Percentiles rank a stretch among this genome's conserved stretches.
Evolutionary conservation across 2,329 filamentous ascomycete species (phyloP).

Genomic region (Penicillium glabrum): DNA sequence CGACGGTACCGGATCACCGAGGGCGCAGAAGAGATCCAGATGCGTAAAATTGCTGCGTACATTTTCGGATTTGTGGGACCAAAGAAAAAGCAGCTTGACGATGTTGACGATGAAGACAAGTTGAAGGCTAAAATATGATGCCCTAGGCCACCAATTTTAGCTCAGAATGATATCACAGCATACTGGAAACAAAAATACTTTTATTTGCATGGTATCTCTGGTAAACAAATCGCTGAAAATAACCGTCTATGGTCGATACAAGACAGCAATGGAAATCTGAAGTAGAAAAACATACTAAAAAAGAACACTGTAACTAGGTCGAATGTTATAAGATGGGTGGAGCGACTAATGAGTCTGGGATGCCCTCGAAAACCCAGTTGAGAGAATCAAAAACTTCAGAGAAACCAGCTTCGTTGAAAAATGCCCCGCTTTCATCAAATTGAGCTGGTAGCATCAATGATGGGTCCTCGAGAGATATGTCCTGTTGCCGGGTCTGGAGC

Average conservation of each 20-base stretch:
- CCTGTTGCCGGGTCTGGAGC: conserved; percentile 27
- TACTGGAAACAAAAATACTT: not conserved
- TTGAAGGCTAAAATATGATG: conserved; percentile 14
- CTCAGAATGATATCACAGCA: not conserved
- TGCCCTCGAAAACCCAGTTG: conserved; percentile 87
- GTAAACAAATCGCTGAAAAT: conserved; percentile 1
- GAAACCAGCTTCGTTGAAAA: conserved; percentile 52
- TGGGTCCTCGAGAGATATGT: conserved; percentile 31
- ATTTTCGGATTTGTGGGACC: conserved; percentile 50
- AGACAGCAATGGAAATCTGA: not conserved
- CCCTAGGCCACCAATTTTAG: not conserved
- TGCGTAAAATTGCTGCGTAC: conserved; percentile 63
- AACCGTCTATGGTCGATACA: not conserved
- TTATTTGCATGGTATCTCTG: conserved; percentile 13
- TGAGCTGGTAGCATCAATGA: conserved; percentile 34
- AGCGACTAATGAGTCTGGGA: conserved; percentile 62
- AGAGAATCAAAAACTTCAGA: conserved; percentile 81
- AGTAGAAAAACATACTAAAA: not conserved
- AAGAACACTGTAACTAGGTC: not conserved
- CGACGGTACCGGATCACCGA: conserved; percentile 64
- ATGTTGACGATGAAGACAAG: not conserved
- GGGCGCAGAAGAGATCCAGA: conserved; percentile 65
- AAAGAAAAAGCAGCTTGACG: conserved; percentile 11
- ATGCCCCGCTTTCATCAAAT: conserved; percentile 37
- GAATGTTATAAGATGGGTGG: conserved; percentile 31